Evolutionary conservation across 2,329 filamentous ascomycete species (phyloP).

Genomic region (Aspergillus awamori): DNA sequence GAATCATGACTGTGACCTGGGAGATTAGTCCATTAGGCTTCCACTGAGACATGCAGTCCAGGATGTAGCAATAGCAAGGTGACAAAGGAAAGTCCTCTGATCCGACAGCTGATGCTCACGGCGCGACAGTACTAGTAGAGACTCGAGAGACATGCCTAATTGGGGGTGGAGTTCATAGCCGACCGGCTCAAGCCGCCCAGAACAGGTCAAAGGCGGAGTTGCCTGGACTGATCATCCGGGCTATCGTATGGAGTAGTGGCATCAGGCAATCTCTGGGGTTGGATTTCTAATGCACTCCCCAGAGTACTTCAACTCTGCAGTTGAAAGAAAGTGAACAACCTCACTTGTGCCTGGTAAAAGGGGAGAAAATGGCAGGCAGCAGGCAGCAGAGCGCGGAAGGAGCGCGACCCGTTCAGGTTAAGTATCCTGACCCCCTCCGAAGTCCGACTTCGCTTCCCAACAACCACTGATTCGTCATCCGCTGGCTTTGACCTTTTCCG

Average conservation of each 20-base stretch:
- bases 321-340: background rate
- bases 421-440: background rate
- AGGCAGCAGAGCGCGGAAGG: background rate
- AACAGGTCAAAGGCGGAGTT: background rate
- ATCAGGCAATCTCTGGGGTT: background rate
- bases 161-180: constrained; percentile 3
- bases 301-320: background rate
- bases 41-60: background rate
- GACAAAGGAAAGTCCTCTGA: background rate
- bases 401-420: background rate
- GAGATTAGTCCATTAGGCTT: background rate
- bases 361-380: background rate
- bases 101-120: background rate
- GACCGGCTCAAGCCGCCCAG: constrained; percentile 1
- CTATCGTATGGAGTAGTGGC: background rate
- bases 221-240: background rate
- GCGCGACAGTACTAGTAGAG: too few relatives aligned
- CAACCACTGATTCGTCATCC: background rate
- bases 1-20: background rate
- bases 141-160: background rate
- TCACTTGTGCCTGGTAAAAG: background rate
- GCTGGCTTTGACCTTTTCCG: constrained; percentile 1
- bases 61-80: background rate
- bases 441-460: background rate
- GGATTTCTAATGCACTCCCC: background rate